Conservation (phyloP, 2,329 filamentous ascomycete genomes). For the Emydomyces testavorans region DNA sequence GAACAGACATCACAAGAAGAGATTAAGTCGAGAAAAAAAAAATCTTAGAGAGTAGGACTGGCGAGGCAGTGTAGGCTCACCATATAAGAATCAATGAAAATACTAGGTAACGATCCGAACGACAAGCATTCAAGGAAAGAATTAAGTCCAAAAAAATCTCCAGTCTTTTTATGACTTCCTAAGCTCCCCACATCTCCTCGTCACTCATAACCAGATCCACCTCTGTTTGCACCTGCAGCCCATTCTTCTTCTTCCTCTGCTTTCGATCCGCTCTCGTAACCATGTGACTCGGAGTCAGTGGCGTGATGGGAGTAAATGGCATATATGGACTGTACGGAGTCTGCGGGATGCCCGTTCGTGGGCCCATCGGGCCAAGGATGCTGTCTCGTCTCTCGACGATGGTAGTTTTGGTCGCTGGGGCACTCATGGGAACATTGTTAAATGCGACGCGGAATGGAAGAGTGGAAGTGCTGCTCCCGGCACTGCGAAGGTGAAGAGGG, state of each 20-base stretch:
- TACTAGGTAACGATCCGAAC: no score
- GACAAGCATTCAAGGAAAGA: no score
- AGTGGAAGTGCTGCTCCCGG: slow-evolving; percentile 25
- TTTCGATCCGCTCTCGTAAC: slow-evolving; percentile 37
- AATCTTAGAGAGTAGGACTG: no score
- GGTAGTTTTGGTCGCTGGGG: slow-evolving; percentile 40
- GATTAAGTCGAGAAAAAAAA: no score
- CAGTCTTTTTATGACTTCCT: background rate
- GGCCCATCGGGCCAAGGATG: slow-evolving; percentile 27
- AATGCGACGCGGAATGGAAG: slow-evolving; percentile 38
- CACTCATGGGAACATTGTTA: slow-evolving; percentile 31
- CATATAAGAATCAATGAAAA: no score
- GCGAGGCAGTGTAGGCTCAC: no score
- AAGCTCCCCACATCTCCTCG: slow-evolving; percentile 33
- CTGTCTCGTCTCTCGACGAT: slow-evolving; percentile 35
- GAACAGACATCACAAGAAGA: no score
- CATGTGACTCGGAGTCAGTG: slow-evolving; percentile 38
- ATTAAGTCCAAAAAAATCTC: no score
- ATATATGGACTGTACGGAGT: slow-evolving; percentile 43
- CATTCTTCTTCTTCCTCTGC: slow-evolving; percentile 33
- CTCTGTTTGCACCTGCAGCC: slow-evolving; percentile 35
- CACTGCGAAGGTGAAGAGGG: slow-evolving; percentile 25
- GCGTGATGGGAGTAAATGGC: slow-evolving; percentile 41
- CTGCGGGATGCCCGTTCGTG: slow-evolving; percentile 36
- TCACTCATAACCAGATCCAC: slow-evolving; percentile 39